Evolutionary conservation across 345 rosid species (phyloP).

Genomic region (Reutealis trisperma): DNA sequence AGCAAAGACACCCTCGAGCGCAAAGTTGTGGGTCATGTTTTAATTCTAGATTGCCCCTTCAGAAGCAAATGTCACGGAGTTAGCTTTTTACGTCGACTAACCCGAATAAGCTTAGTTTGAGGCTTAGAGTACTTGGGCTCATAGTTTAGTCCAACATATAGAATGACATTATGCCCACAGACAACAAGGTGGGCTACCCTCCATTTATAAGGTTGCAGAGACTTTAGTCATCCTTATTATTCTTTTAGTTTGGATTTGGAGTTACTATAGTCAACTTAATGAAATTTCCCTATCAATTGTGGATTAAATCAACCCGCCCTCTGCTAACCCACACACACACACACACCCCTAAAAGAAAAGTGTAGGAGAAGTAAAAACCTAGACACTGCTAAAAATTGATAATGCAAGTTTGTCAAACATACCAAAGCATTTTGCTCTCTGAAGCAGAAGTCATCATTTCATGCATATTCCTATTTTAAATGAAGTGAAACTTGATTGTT

Average conservation of each 20-base stretch:
- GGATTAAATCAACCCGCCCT: too few species aligned
- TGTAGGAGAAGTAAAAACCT: background rate
- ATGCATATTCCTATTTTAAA: background rate
- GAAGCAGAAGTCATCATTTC: background rate
- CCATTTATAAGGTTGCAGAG: background rate
- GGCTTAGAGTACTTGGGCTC: background rate
- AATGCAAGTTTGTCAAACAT: background rate
- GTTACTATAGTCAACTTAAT: background rate
- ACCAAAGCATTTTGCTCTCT: background rate
- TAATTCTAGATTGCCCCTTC: background rate
- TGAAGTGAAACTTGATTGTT: background rate
- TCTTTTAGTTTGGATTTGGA: background rate
- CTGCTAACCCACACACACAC: too few species aligned
- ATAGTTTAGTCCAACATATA: too few species aligned
- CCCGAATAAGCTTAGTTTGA: background rate
- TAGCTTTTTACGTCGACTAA: too few species aligned
- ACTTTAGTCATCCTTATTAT: background rate
- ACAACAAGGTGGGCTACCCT: background rate
- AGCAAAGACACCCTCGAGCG: background rate
- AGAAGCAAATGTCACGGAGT: too few species aligned
- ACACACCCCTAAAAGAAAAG: background rate
- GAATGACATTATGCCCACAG: background rate
- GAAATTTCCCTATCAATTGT: too few species aligned
- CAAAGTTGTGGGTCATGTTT: background rate
- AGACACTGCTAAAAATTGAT: background rate